A percentile compares a stretch with the other conserved stretches of the same genome.
phyloP scores from a whole-genome alignment of 2,329 filamentous ascomycete species.

The Pleurostoma richardsiae region DNA sequence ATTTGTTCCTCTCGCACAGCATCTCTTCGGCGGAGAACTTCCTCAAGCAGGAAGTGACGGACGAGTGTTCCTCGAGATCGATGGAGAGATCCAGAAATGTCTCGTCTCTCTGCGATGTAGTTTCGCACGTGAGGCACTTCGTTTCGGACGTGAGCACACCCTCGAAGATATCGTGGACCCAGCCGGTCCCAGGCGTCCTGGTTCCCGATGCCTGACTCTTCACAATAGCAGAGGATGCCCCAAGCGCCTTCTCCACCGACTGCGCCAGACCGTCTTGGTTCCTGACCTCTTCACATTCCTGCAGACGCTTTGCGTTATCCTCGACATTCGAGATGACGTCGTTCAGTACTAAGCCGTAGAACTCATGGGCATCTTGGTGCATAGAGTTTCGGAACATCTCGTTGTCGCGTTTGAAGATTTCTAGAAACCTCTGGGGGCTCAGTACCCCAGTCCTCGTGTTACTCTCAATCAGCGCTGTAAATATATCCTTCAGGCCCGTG shows the following conservation, averaged over 20 bases:
- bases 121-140: slow-evolving; percentile 93
- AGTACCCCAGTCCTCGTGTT: slow-evolving; percentile 81
- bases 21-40: slow-evolving; percentile 99
- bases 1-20: slow-evolving; percentile 97
- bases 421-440: slow-evolving; percentile 86
- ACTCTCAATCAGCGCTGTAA: slow-evolving; percentile 81
- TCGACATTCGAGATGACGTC: slow-evolving; percentile 94
- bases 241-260: slow-evolving; percentile 41
- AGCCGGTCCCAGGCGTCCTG: slow-evolving; percentile 64
- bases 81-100: slow-evolving; percentile 95
- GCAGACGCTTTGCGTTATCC: slow-evolving; percentile 66
- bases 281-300: slow-evolving; percentile 38
- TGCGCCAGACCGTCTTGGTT: slow-evolving; percentile 40
- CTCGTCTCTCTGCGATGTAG: slow-evolving; percentile 89
- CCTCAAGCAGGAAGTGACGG: slow-evolving; percentile 87
- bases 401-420: slow-evolving; percentile 89
- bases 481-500: slow-evolving; percentile 92
- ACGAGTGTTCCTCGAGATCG: slow-evolving; percentile 90
- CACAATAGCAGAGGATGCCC: slow-evolving; percentile 20
- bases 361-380: slow-evolving; percentile 98
- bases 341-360: slow-evolving; percentile 91
- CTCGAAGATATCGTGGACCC: slow-evolving; percentile 97
- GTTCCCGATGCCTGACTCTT: slow-evolving; percentile 30
- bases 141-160: slow-evolving; percentile 93
- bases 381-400: slow-evolving; percentile 96